Base-by-base conservation (phyloP, 805 yeast genomes). In the Kodamaea fukazawae region DNA sequence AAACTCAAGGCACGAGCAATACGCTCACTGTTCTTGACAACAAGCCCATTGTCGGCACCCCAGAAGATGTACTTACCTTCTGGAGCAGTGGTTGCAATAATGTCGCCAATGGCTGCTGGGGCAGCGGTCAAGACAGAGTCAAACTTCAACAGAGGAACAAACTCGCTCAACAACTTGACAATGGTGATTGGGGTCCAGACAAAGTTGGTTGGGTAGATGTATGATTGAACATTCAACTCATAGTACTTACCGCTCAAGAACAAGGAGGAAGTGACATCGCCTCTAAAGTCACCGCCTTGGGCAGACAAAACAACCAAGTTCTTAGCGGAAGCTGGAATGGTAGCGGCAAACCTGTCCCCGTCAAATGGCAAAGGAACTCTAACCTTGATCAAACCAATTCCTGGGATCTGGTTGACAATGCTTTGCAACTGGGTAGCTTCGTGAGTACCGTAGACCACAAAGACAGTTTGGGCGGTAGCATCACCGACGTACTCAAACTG, bases 331-430 rank as follows among this genome's bases (percentile, higher is more conserved):
- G 59, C 45, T 20, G 96, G 91, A 37, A 90, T 67, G 8, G 73
- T 55, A 3, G 67, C 55, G 37, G 77, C 65, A 57, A 89, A 88
- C 49, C 75, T 75, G 23, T 67, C 70, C 25, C 76, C 70, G 50
- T 82, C 78, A 63, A 89, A 88, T 9, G 96, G 96, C 38, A 82
- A 65, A 40, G 95, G 91, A 32, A 86, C 78, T 63, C 96, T 78
- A 36, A 81, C 76, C 40, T 82, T 74, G 41, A 90, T 61, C 36
- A 83, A 76, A 47, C 89, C 95, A 37, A 78, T 73, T 14, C 61
- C 58, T 7, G 67, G 55, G n/a, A 34, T 26, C 28, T 63, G 54
- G 14, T 57, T 55, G 34, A 81, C 65, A 20, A 74, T 69, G 18
- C 65, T 60, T 34, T 75, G 51, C 29, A 86, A 71, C 41, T 78